phyloP scores from a whole-genome alignment of 768 basidiomycete genomes.

The Leccinum ochraceum region DNA sequence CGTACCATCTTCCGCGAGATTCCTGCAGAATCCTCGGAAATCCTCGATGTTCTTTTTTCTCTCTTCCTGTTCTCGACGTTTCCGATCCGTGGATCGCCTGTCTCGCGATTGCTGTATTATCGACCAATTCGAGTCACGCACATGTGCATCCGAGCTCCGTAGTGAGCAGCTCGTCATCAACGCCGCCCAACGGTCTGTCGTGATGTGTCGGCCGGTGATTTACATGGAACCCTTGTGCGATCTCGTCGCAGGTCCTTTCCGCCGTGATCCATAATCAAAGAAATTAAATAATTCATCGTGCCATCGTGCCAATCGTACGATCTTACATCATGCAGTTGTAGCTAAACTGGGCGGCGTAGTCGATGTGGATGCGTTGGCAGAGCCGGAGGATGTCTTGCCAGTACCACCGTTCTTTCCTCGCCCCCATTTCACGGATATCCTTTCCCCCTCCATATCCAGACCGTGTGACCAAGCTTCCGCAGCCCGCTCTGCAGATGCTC shows the following conservation, averaged over 20 bases:
- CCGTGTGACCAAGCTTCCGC: constrained; percentile 92
- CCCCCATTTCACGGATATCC: constrained; percentile 84
- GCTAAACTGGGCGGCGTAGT: constrained; percentile 7
- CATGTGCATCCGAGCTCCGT: constrained; percentile 42
- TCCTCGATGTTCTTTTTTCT: constrained; percentile 35
- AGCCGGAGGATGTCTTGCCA: constrained; percentile 34
- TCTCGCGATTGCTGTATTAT: constrained; percentile 54
- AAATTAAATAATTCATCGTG: not conserved
- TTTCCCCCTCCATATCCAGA: constrained; percentile 79
- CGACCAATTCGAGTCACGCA: constrained; percentile 43
- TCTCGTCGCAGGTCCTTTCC: not conserved
- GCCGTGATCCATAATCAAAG: not conserved
- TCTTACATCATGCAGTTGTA: constrained; percentile 16
- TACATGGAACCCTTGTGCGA: not conserved
- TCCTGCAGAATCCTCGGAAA: constrained; percentile 51
- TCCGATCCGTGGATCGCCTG: constrained; percentile 61
- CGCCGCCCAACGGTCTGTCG: not conserved
- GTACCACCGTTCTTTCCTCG: constrained; percentile 55
- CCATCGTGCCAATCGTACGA: not conserved
- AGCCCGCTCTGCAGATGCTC: constrained; percentile 80
- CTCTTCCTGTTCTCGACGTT: constrained; percentile 39
- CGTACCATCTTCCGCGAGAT: constrained; percentile 54
- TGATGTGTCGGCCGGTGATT: not conserved
- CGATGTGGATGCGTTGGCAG: constrained; percentile 1
- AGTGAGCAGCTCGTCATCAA: not conserved